Evolutionary conservation across 148 eudicot species (phyloP).

Genomic region (Spergularia bocconei): DNA sequence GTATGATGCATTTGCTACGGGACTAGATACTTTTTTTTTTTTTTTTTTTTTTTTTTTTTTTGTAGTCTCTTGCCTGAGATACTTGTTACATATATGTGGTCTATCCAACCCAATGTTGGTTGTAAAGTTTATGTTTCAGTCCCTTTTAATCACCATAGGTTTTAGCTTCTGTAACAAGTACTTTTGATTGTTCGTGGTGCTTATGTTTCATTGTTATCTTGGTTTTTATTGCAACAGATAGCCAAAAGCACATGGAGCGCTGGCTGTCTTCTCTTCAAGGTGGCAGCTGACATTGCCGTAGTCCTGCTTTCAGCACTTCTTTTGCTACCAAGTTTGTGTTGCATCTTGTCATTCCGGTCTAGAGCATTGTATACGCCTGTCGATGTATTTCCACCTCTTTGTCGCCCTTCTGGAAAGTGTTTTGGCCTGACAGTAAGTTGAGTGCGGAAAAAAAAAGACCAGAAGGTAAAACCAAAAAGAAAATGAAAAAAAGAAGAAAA

Average conservation of each 20-base stretch:
- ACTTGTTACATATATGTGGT: neutral
- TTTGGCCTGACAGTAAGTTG: conserved; percentile 13
- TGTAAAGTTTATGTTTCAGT: neutral
- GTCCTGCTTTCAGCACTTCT: neutral
- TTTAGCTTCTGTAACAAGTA: neutral
- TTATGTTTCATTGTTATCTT: neutral
- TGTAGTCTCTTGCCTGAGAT: neutral
- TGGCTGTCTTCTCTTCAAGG: conserved; percentile 63
- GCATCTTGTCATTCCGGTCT: neutral
- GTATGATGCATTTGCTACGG: neutral
- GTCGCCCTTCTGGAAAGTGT: neutral
- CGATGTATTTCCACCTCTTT: neutral
- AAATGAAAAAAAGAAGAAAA: neutral
- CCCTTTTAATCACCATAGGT: neutral
- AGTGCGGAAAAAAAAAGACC: neutral
- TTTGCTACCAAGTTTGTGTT: neutral
- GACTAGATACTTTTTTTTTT: neutral
- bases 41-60: neutral
- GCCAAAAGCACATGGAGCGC: conserved; percentile 50
- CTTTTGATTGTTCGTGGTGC: neutral
- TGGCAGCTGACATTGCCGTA: conserved; percentile 27
- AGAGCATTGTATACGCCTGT: neutral
- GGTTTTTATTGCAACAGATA: conserved; percentile 27
- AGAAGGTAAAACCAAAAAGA: neutral
- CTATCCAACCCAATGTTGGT: neutral